A percentile compares a stretch with the other conserved stretches of the same genome.
Conservation (phyloP, 805 yeast species). For the Candida berthetii region DNA sequence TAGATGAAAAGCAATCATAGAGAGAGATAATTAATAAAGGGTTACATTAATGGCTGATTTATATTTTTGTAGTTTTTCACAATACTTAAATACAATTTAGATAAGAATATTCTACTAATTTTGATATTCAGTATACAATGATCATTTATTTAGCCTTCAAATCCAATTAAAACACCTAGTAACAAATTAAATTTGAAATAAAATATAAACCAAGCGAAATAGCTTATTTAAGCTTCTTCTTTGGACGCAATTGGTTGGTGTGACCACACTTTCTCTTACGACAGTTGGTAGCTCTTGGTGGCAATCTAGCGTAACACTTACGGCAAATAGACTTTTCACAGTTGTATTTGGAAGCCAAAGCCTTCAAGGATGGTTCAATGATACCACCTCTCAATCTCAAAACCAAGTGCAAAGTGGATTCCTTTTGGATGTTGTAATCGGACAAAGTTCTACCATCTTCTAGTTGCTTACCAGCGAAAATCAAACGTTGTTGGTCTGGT, state of each 20-base stretch:
- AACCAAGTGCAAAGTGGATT: slow-evolving; percentile 94
- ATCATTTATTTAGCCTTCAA: too few relatives aligned
- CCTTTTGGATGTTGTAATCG: slow-evolving; percentile 99
- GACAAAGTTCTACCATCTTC: slow-evolving; percentile 99
- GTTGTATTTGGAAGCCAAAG: slow-evolving; percentile 99
- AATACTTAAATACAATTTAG: too few relatives aligned
- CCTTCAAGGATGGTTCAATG: slow-evolving; percentile 99
- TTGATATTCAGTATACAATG: too few relatives aligned
- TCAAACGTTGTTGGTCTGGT: slow-evolving; percentile 99
- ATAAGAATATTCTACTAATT: too few relatives aligned
- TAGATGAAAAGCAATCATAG: too few relatives aligned
- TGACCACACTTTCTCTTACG: slow-evolving; percentile 99
- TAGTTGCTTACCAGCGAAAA: slow-evolving; percentile 99
- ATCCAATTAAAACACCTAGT: too few relatives aligned
- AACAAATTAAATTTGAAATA: too few relatives aligned
- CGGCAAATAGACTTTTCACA: slow-evolving; percentile 99
- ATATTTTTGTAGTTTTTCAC: too few relatives aligned
- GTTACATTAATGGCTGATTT: too few relatives aligned
- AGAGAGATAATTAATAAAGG: too few relatives aligned
- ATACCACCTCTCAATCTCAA: slow-evolving; percentile 98
- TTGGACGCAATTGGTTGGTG: slow-evolving; percentile 99
- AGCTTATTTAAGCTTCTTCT: slow-evolving; percentile 95
- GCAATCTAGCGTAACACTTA: slow-evolving; percentile 99
- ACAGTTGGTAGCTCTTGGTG: slow-evolving; percentile 99
- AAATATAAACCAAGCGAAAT: slow-evolving; percentile 24